Conservation (phyloP, 371 early-diverging fungal species). For the Syncephalastrum sp. region DNA sequence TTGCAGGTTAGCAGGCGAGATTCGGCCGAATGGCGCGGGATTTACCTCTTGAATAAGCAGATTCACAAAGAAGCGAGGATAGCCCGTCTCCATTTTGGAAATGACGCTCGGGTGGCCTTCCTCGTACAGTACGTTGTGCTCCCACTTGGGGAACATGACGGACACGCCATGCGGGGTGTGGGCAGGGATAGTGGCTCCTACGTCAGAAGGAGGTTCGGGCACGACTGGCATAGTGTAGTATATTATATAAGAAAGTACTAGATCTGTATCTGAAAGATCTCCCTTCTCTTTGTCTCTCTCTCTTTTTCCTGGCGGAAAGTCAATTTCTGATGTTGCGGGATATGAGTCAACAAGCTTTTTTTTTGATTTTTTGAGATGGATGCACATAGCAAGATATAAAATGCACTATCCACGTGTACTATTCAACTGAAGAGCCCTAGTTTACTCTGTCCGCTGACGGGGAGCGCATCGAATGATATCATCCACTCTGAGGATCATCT, state of each 20-base stretch:
- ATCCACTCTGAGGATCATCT: slow-evolving; percentile 99
- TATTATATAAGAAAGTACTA: too few species aligned
- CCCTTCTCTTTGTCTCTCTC: too few species aligned
- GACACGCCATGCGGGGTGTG: slow-evolving; percentile 87
- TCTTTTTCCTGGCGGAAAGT: too few species aligned
- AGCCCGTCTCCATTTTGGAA: slow-evolving; percentile 78
- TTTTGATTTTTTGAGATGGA: too few species aligned
- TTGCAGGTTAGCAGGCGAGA: not conserved
- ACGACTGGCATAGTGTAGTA: slow-evolving; percentile 16
- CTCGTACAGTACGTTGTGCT: slow-evolving; percentile 90
- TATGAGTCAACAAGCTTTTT: too few species aligned
- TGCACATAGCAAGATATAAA: too few species aligned
- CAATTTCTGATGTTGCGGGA: too few species aligned
- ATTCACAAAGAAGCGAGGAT: slow-evolving; percentile 92
- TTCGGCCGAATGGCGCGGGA: not conserved
- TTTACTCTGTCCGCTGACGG: slow-evolving; percentile 31
- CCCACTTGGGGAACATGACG: slow-evolving; percentile 91
- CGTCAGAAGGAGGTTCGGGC: slow-evolving; percentile 40
- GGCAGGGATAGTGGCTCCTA: slow-evolving; percentile 71
- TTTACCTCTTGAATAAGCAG: slow-evolving; percentile 69
- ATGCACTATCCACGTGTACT: too few species aligned
- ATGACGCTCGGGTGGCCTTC: slow-evolving; percentile 78
- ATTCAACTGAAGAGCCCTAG: too few species aligned
- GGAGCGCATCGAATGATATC: slow-evolving; percentile 98
- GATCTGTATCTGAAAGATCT: too few species aligned